Percentiles rank a stretch among this genome's conserved stretches.
These are phyloP conservation scores for Papiliotrema laurentii DNA, from an alignment of 1,284 basidiomycete genomes.

Conservation along the genomic window DNA sequence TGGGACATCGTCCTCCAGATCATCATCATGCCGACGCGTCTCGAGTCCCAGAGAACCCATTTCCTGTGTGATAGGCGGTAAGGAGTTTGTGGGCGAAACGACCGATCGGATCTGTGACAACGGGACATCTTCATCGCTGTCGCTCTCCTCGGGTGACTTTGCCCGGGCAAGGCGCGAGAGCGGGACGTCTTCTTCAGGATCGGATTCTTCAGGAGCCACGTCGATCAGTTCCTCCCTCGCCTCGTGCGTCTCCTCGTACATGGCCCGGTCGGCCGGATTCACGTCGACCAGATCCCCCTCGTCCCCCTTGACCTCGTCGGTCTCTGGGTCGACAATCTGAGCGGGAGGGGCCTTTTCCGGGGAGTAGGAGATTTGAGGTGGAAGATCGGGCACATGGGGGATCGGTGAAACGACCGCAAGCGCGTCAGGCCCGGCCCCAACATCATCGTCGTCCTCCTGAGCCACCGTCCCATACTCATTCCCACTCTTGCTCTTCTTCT, in stretches of 20 bases:
- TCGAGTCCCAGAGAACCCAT: slow-evolving; percentile 12
- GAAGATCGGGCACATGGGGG: slow-evolving; percentile 3
- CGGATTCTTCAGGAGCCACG: slow-evolving; percentile 29
- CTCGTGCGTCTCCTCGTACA: neutral
- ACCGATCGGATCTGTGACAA: slow-evolving; percentile 15
- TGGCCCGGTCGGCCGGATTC: neutral
- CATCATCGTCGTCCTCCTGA: neutral
- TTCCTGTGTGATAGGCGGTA: neutral
- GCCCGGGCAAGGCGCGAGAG: slow-evolving; percentile 23
- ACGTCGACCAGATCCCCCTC: neutral
- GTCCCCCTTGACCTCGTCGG: neutral
- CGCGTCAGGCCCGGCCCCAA: neutral
- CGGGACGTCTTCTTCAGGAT: slow-evolving; percentile 43
- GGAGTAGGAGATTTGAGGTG: slow-evolving; percentile 10
- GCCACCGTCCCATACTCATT: neutral
- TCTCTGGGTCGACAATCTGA: neutral
- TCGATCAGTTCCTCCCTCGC: slow-evolving; percentile 7
- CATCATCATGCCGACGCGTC: neutral
- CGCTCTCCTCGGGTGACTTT: neutral
- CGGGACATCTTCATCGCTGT: slow-evolving; percentile 33
- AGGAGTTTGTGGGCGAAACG: neutral
- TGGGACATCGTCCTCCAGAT: slow-evolving; percentile 32
- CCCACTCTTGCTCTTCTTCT: slow-evolving; percentile 11
- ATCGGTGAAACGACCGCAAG: slow-evolving; percentile 5
- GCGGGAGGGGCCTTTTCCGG: slow-evolving; percentile 10